Conservation (phyloP, 2,329 filamentous ascomycete species). For the Colletotrichum sp. region DNA sequence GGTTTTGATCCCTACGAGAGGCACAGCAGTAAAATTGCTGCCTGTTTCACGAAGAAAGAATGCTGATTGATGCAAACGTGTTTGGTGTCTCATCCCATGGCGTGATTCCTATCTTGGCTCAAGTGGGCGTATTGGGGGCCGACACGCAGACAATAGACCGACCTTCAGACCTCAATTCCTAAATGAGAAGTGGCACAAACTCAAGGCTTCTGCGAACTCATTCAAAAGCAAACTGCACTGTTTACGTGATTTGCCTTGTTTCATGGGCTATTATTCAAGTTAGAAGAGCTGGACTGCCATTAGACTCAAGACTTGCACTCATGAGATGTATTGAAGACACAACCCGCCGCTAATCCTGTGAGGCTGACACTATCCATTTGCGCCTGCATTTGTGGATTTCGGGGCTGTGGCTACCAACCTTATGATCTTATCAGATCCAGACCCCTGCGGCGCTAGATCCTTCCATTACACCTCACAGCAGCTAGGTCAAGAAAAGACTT, state of each 20-base stretch:
- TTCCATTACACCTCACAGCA: not conserved
- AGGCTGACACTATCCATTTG: not conserved
- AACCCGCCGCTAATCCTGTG: not conserved
- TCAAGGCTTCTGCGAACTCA: accelerated
- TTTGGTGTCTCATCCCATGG: not conserved
- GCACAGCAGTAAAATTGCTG: not conserved
- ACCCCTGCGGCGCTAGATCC: not conserved
- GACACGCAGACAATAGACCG: not conserved
- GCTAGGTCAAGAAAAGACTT: accelerated
- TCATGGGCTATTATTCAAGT: too few species aligned
- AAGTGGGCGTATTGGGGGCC: not conserved
- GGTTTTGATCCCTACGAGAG: not conserved
- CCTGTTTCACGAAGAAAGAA: not conserved
- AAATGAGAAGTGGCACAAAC: not conserved
- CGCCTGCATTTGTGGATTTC: not conserved
- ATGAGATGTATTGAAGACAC: accelerated
- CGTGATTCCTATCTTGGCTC: not conserved
- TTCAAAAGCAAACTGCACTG: too few species aligned
- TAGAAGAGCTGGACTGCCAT: accelerated
- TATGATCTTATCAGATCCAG: not conserved
- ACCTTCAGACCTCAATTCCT: accelerated
- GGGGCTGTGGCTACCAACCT: not conserved
- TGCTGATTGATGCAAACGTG: not conserved
- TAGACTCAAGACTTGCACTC: not conserved
- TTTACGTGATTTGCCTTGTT: accelerated